Evolutionary conservation across 1,284 basidiomycete genomes (phyloP).

Genomic region (Apiotrichum sp.): DNA sequence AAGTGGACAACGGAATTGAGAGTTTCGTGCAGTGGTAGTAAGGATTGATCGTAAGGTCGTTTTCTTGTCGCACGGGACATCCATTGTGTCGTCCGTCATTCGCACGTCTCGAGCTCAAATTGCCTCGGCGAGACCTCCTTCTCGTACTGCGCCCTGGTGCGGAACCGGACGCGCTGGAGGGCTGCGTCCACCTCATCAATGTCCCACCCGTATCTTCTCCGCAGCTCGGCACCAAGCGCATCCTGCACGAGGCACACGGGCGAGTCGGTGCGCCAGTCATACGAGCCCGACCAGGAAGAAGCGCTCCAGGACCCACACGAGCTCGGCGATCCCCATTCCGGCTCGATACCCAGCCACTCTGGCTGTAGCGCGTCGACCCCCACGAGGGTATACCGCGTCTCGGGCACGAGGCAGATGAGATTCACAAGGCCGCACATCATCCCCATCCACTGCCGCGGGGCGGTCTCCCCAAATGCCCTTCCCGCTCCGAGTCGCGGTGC

Average conservation of each 20-base stretch:
- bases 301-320: no score
- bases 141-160: slow-evolving; percentile 4
- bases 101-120: slow-evolving; percentile 10
- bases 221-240: not conserved
- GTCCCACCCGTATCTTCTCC: not conserved
- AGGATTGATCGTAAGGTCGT: no score
- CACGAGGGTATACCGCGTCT: slow-evolving; percentile 7
- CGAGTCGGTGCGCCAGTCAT: not conserved
- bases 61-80: no score
- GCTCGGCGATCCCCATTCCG: slow-evolving; percentile 2
- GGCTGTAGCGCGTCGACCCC: slow-evolving; percentile 9
- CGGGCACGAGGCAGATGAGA: not conserved
- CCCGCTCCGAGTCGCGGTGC: not conserved
- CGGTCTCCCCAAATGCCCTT: not conserved
- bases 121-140: not conserved
- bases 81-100: no score
- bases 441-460: slow-evolving; percentile 2
- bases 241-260: not conserved
- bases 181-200: slow-evolving; percentile 1
- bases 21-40: no score
- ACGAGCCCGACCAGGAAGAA: not conserved
- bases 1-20: no score
- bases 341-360: not conserved
- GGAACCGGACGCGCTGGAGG: not conserved
- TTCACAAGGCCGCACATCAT: slow-evolving; percentile 4